Conservation (phyloP, 768 basidiomycete species). For the Megacollybia marginata region DNA sequence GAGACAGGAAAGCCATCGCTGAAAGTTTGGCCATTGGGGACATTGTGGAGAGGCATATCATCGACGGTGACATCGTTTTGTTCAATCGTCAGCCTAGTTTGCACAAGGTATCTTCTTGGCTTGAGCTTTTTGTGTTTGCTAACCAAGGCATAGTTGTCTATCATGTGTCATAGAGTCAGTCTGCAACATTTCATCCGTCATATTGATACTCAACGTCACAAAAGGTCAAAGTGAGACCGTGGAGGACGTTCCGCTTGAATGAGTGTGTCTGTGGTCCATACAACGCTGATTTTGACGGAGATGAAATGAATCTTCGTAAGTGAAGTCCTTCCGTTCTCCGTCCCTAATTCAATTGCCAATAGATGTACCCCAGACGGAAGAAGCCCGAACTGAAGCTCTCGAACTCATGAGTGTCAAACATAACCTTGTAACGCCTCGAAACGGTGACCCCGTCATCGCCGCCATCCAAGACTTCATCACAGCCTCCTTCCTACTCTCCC, state of each 20-base stretch:
- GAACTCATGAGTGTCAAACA: constrained; percentile 97
- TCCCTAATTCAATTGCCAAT: constrained; percentile 3
- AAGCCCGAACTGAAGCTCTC: constrained; percentile 93
- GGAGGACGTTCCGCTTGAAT: constrained; percentile 95
- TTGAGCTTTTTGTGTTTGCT: neutral
- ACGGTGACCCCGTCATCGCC: constrained; percentile 98
- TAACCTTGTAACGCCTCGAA: constrained; percentile 95
- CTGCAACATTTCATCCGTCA: neutral
- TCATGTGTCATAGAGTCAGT: constrained; percentile 93
- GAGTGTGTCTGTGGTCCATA: constrained; percentile 99
- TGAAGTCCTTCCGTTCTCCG: constrained; percentile 1
- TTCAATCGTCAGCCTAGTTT: constrained; percentile 99
- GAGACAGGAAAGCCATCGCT: constrained; percentile 72
- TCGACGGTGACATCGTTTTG: constrained; percentile 92
- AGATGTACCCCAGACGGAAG: constrained; percentile 99
- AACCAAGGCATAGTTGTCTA: constrained; percentile 64
- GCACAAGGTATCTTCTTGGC: constrained; percentile 59
- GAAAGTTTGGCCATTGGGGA: constrained; percentile 83
- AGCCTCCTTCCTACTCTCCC: constrained; percentile 91
- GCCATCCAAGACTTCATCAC: constrained; percentile 99
- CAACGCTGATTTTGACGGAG: constrained; percentile 99
- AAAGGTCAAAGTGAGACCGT: constrained; percentile 86
- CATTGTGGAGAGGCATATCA: constrained; percentile 88
- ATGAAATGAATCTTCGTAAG: constrained; percentile 99
- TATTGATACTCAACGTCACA: neutral